These are phyloP conservation scores for Claviceps maximensis DNA, from an alignment of 2,329 filamentous ascomycete genomes.

Conservation along the genomic window DNA sequence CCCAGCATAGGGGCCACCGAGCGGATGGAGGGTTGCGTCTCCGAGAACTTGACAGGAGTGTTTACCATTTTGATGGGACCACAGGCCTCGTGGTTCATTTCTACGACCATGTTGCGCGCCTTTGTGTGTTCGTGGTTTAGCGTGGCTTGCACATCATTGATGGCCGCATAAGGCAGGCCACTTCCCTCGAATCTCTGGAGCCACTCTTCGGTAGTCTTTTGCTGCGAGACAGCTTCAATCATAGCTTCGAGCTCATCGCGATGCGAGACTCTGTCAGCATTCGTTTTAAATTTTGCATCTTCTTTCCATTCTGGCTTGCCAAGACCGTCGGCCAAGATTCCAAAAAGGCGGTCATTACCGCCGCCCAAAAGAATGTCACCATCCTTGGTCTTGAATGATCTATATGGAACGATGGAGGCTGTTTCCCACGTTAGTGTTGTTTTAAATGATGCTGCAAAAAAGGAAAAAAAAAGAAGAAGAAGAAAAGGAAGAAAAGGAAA, in stretches of 20 bases:
- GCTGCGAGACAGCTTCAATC: constrained; percentile 63
- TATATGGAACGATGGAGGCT: constrained; percentile 96
- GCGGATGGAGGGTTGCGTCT: constrained; percentile 63
- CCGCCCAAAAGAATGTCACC: constrained; percentile 59
- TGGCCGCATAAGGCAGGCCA: constrained; percentile 82
- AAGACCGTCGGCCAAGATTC: constrained; percentile 47
- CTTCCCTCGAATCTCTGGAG: constrained; percentile 74
- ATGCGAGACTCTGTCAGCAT: constrained; percentile 52
- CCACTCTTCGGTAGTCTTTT: constrained; percentile 81
- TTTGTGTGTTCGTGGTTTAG: constrained; percentile 73
- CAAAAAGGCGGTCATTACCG: constrained; percentile 59
- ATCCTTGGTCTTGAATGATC: constrained; percentile 63
- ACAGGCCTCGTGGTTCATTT: constrained; percentile 71
- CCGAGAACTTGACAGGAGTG: constrained; percentile 87
- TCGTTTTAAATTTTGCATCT: constrained; percentile 46
- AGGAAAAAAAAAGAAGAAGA: not conserved
- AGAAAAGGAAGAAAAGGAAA: too few relatives aligned
- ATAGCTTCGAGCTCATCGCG: constrained; percentile 62
- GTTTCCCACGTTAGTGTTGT: not conserved
- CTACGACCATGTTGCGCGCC: constrained; percentile 80
- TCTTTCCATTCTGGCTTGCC: constrained; percentile 45
- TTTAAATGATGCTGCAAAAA: not conserved
- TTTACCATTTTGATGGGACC: constrained; percentile 84
- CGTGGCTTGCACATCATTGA: constrained; percentile 83
- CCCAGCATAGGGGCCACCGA: constrained; percentile 73